Evolutionary conservation across 1,284 basidiomycete genomes (phyloP), one percentile per base, ranked within the genome.

Genomic region (Cutaneotrichosporon cavernicola): DNA sequence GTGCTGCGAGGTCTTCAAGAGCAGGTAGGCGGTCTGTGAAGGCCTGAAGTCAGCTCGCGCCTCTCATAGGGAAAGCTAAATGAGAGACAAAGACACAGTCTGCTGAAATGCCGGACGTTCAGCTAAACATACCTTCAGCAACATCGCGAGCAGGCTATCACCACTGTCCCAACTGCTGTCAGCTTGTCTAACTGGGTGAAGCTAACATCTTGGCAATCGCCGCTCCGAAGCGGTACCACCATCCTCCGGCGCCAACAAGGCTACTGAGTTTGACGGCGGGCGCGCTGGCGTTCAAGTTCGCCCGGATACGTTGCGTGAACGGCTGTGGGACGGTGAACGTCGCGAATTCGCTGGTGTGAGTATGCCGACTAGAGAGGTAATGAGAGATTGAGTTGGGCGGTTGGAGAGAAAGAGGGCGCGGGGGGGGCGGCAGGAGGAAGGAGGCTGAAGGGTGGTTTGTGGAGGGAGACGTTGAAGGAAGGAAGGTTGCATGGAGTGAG

Each of bases 171-270:
- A 67, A 8, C 65, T 64, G 56, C 10, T 22, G 61, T 64, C 49
- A 64, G 58, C 61, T 30, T 26, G 26, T 10, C 21, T 11, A 2
- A 16, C 10, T 4, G 21, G 1, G n/a, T 36, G 1, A 16, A 32
- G 51, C 66, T 62, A 43, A 66, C 63, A 65, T 66, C 22, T 40
- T 87, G 81, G 89, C 89, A 65, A 94, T 86, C 70, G 87, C 86
- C 73, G 87, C 87, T 14, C 92, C 92, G 76, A 92, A 93, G 3
- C 88, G 88, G 76, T 95, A 96, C 92, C 92, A 96, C 70, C 87
- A 81, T 4, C 91, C 90, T 8, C 90, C 90, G n/a, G 88, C 87
- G 6, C 92, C 92, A 4, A 95, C 91, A 4, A 93, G 85, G 40
- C 84, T 85, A 5, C 89, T 86, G 5, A 95, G 83, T 61, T 86